Percentiles rank a stretch among this genome's conserved stretches.
Evolutionary conservation across 2,329 filamentous ascomycete genomes (phyloP).

Genomic region (Thelonectria rubi): DNA sequence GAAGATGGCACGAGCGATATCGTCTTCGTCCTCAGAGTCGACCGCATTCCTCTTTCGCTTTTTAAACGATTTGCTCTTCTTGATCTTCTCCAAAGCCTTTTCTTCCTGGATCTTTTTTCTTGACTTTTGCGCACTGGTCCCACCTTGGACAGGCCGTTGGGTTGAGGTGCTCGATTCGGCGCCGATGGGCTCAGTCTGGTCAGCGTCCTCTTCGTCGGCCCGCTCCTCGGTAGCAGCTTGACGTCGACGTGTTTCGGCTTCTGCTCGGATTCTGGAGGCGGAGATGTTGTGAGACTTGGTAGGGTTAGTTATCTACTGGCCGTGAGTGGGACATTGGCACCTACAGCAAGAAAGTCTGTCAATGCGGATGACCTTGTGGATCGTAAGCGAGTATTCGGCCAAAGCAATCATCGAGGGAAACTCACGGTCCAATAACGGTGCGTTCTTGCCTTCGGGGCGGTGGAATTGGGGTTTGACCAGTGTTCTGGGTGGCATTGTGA

Average conservation of each 20-base stretch:
- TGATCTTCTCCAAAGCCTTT: constrained; percentile 68
- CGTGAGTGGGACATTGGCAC: constrained; percentile 23
- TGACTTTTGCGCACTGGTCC: constrained; percentile 22
- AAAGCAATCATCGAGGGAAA: background rate
- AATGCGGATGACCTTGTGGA: constrained; percentile 58
- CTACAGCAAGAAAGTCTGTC: constrained; percentile 62
- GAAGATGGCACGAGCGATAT: constrained; percentile 59
- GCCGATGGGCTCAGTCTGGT: constrained; percentile 28
- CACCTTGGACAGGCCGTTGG: constrained; percentile 42
- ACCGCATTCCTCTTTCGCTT: constrained; percentile 56
- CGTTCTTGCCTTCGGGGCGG: constrained; percentile 38
- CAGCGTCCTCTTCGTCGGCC: constrained; percentile 35
- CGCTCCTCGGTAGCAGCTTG: constrained; percentile 40
- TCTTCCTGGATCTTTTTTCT: constrained; percentile 57
- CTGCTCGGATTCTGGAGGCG: constrained; percentile 61
- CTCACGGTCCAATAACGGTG: constrained; percentile 53
- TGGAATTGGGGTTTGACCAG: constrained; percentile 14
- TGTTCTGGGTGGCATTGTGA: constrained; percentile 15
- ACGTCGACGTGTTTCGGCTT: constrained; percentile 60
- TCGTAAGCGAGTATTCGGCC: constrained; percentile 20
- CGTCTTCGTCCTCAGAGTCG: constrained; percentile 59
- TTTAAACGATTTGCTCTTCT: constrained; percentile 66
- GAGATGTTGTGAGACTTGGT: constrained; percentile 76
- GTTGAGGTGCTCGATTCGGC: constrained; percentile 39
- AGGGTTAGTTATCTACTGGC: constrained; percentile 30